Conservation (phyloP, 2,329 filamentous ascomycete species). For the Madurella fahalii region DNA sequence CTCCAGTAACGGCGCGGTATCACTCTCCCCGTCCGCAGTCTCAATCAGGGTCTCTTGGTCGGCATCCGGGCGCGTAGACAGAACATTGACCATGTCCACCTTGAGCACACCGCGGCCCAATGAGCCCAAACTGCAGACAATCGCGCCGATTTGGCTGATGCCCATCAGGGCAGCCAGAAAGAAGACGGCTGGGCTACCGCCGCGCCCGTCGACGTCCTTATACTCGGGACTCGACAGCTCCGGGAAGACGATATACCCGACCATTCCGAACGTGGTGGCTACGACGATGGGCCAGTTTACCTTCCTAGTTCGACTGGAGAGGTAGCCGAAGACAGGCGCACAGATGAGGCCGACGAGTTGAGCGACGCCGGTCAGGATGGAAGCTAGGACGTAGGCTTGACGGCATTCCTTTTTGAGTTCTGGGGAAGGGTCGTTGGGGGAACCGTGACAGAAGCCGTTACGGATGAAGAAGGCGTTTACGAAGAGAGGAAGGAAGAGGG, state of each 20-base stretch:
- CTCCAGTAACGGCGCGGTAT: constrained; percentile 40
- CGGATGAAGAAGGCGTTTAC: constrained; percentile 86
- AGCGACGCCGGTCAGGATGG: constrained; percentile 81
- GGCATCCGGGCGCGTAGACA: constrained; percentile 29
- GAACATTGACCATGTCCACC: constrained; percentile 35
- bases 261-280: constrained; percentile 67
- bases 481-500: constrained; percentile 88
- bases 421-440: constrained; percentile 58
- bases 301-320: constrained; percentile 63
- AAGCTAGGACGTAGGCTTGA: constrained; percentile 81
- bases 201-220: constrained; percentile 57
- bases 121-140: constrained; percentile 90
- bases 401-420: constrained; percentile 84
- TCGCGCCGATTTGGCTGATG: constrained; percentile 90
- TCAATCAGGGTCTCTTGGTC: constrained; percentile 29
- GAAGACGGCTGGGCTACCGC: constrained; percentile 67
- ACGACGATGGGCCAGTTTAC: constrained; percentile 72
- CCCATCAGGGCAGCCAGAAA: constrained; percentile 76
- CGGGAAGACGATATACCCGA: constrained; percentile 74
- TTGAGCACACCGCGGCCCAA: constrained; percentile 75
- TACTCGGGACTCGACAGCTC: constrained; percentile 73
- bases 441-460: constrained; percentile 71
- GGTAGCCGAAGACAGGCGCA: constrained; percentile 82
- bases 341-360: constrained; percentile 81
- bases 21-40: constrained; percentile 27